Evolutionary conservation across 2,329 filamentous ascomycete genomes (phyloP).

Genomic region (Tolypocladium tropicale): DNA sequence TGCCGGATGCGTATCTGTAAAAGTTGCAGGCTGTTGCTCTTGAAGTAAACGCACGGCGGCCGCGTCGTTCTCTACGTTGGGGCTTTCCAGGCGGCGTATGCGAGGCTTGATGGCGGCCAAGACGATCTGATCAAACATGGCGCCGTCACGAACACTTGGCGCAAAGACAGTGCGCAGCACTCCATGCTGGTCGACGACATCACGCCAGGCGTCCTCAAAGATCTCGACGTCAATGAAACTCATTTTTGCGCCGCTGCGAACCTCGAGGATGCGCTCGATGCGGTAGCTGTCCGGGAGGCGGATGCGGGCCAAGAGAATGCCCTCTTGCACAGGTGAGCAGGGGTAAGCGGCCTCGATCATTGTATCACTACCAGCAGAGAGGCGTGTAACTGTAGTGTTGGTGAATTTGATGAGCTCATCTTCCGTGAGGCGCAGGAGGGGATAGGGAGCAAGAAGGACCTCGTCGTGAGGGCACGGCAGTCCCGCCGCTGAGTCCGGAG

Average conservation of each 20-base stretch:
- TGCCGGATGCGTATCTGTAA: background rate
- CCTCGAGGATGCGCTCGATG: constrained; percentile 29
- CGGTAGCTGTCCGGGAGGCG: constrained; percentile 33
- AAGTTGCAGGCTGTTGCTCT: background rate
- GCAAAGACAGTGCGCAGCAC: background rate
- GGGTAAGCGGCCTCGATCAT: constrained; percentile 36
- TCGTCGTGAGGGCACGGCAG: background rate
- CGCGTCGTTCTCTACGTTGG: background rate
- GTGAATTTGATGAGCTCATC: background rate
- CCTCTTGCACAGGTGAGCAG: constrained; percentile 38
- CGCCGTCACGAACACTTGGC: constrained; percentile 5
- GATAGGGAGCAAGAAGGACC: background rate
- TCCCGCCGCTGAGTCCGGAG: background rate
- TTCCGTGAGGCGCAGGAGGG: background rate
- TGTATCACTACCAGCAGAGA: background rate
- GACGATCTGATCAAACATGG: constrained; percentile 5
- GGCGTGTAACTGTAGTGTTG: background rate
- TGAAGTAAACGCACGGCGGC: background rate
- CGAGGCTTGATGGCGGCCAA: background rate
- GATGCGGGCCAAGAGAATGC: constrained; percentile 34
- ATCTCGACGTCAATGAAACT: constrained; percentile 11
- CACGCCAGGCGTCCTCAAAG: constrained; percentile 26
- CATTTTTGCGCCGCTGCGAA: constrained; percentile 8
- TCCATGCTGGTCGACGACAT: constrained; percentile 10
- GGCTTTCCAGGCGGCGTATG: background rate